Conservation (phyloP, 805 yeast species). For the Hyphopichia homilentoma region DNA sequence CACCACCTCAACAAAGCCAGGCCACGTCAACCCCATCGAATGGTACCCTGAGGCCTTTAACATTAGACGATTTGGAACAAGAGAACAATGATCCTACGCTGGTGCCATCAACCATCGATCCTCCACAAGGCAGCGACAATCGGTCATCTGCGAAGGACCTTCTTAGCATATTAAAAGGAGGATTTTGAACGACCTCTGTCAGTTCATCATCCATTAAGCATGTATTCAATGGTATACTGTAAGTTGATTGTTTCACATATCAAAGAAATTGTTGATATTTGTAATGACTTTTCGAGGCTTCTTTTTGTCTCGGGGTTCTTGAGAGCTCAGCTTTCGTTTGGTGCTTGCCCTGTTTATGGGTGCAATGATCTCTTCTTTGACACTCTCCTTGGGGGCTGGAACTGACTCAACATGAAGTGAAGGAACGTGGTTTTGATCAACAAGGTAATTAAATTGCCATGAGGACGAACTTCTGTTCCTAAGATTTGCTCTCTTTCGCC, state of each 20-base stretch:
- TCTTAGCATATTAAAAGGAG: slow-evolving; percentile 18
- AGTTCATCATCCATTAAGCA: slow-evolving; percentile 1
- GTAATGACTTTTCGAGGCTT: slow-evolving; percentile 7
- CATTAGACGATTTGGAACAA: slow-evolving; percentile 7
- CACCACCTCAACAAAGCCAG: slow-evolving; percentile 2
- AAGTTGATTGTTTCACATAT: slow-evolving; percentile 7
- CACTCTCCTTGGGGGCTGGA: not conserved
- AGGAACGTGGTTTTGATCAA: slow-evolving; percentile 1
- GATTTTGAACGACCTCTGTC: slow-evolving; percentile 4
- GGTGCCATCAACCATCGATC: not conserved
- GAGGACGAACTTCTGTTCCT: slow-evolving; percentile 4
- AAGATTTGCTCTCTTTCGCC: slow-evolving; percentile 10
- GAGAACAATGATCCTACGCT: not conserved
- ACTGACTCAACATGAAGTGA: not conserved
- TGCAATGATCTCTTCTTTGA: slow-evolving; percentile 1
- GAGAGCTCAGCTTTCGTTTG: not conserved
- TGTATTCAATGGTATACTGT: not conserved
- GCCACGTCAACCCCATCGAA: not conserved
- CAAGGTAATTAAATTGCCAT: slow-evolving; percentile 5
- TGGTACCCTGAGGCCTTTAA: slow-evolving; percentile 6
- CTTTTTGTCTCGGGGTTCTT: slow-evolving; percentile 5
- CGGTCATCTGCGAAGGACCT: slow-evolving; percentile 18
- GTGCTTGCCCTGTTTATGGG: not conserved
- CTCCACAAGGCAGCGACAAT: not conserved
- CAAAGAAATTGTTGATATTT: slow-evolving; percentile 16